Base-by-base conservation (phyloP, 768 basidiomycete species). In the Cystofilobasidium macerans region DNA sequence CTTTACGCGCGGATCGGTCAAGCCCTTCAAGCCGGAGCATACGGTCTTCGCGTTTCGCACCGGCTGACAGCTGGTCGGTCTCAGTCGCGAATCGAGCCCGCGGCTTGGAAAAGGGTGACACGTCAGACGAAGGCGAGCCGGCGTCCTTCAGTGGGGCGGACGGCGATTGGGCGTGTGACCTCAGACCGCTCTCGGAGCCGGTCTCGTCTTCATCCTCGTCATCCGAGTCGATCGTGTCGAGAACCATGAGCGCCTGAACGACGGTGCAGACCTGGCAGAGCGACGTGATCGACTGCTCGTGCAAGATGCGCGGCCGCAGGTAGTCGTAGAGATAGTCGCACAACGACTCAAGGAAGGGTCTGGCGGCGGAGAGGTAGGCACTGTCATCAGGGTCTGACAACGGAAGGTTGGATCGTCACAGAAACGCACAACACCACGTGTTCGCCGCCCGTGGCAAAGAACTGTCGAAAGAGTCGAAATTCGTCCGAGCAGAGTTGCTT, bases 211-310 rank as follows among this genome's bases (percentile, higher is more conserved):
- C 77, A 26, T 73, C 74, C 5, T 74, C 74, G 0, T 70, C 69
- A 9, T 73, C 71, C 24, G 69, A 71, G 26, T 60, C 40, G 43
- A 63, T 76, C 0, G 82, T 78, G 72, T 94, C 92, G 33, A 92
- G 84, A 4, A 97, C 88, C 90, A 98, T 97, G 47, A 98, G 80
- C 0, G 93, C 94, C 73, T 93, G 89, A 3, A 99, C 80, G 24
- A 99, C 89, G 0, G 90, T 97, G 79, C 94, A 99, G 30, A 97
- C 89, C 74, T 93, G 88, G 73, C 92, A 93, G 1, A 99, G 83
- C 0, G 85, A 85, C 0, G 86, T 86, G 54, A 99, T 82, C 6
- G 87, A 84, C 0, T 86, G 85, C 72, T 97, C 94, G 71, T 97
- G 93, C 2, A 97, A 81, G 69, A 99, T 97, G 6, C 93, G 85